Conservation (phyloP, 176 grass and related monocot genomes). For the Typha latifolia region DNA sequence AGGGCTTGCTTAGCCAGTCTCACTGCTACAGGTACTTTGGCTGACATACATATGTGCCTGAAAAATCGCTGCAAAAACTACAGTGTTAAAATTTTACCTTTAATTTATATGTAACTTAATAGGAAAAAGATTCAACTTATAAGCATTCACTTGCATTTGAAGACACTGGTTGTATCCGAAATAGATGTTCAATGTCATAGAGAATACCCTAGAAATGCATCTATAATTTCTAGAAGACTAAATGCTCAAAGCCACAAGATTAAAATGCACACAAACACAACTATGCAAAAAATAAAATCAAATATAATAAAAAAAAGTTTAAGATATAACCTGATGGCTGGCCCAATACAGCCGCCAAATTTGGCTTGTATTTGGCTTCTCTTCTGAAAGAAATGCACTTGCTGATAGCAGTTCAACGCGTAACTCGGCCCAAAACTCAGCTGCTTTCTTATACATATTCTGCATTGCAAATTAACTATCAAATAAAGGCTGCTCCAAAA, state of each 20-base stretch:
- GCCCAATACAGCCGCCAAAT: slow-evolving; percentile 96
- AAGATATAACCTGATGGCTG: slow-evolving; percentile 75
- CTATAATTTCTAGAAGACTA: neutral
- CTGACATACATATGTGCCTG: slow-evolving; percentile 98
- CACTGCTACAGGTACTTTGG: slow-evolving; percentile 81
- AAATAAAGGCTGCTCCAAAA: neutral
- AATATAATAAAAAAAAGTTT: neutral
- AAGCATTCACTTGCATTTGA: too few relatives aligned
- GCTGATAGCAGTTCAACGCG: slow-evolving; percentile 85
- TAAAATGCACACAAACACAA: neutral
- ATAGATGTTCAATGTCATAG: neutral
- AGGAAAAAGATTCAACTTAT: neutral
- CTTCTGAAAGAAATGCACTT: slow-evolving; percentile 58
- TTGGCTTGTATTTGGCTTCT: slow-evolving; percentile 68
- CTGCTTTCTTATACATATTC: slow-evolving; percentile 83
- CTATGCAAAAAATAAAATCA: neutral
- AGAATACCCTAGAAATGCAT: neutral
- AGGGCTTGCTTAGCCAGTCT: slow-evolving; percentile 75
- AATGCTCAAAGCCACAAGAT: neutral
- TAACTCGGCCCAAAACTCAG: slow-evolving; percentile 79
- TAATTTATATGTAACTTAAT: neutral
- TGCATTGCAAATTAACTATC: slow-evolving; percentile 32
- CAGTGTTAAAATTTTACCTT: slow-evolving; percentile 1
- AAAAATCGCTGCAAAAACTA: slow-evolving; percentile 83
- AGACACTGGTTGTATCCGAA: neutral